Percentiles rank a stretch among this genome's conserved stretches.
Conservation (phyloP, 257 asterid species). For the Solanum neorickii region DNA sequence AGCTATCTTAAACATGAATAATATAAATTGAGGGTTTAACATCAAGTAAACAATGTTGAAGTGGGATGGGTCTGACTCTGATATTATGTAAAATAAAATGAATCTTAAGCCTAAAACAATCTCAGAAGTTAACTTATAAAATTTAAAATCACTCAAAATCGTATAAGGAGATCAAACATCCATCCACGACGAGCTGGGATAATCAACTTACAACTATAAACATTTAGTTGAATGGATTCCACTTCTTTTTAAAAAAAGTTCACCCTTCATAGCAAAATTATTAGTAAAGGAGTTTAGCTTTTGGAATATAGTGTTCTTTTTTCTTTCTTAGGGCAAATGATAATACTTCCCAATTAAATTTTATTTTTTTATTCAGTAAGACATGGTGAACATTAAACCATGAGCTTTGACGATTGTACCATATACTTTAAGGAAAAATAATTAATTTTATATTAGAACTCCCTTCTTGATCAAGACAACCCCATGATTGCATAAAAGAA, state of each 20-base stretch:
- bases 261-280: neutral
- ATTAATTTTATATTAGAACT: neutral
- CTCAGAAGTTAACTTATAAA: neutral
- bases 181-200: neutral
- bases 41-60: neutral
- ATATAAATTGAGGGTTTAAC: too few relatives aligned
- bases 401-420: neutral
- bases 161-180: neutral
- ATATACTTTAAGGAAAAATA: neutral
- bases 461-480: neutral
- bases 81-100: too few relatives aligned
- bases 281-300: neutral
- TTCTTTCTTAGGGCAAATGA: neutral
- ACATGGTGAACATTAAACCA: neutral
- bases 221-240: neutral
- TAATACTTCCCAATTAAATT: neutral
- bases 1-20: neutral
- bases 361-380: neutral
- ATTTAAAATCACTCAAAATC: neutral
- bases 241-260: neutral
- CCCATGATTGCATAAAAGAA: constrained; percentile 11
- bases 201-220: neutral
- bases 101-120: too few relatives aligned
- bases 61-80: too few relatives aligned
- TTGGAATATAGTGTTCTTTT: neutral